phyloP scores from a whole-genome alignment of 495 filamentous ascomycete genomes.

The Aspergillus incahuasiensis region DNA sequence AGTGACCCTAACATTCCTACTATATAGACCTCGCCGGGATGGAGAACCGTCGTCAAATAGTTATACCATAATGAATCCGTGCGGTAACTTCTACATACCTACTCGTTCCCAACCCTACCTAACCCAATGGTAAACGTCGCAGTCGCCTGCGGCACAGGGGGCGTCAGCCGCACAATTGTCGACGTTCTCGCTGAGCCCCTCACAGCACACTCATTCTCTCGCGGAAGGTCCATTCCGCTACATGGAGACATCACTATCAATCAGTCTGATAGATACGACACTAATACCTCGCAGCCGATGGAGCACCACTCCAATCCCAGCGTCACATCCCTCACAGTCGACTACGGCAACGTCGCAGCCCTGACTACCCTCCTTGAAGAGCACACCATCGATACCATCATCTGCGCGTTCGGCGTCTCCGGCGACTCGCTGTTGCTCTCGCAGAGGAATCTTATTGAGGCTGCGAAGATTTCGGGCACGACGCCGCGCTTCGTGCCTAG shows the following conservation, averaged over 20 bases:
- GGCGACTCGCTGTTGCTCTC: slow-evolving; percentile 10
- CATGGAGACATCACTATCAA: neutral
- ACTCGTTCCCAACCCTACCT: neutral
- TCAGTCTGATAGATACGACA: neutral
- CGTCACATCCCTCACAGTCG: slow-evolving; percentile 20
- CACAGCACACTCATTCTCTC: slow-evolving; percentile 34
- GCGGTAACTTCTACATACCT: no score
- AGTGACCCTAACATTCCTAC: no score
- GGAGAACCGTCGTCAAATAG: no score
- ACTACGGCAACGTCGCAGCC: slow-evolving; percentile 30
- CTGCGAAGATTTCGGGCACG: slow-evolving; percentile 29
- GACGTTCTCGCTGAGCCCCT: slow-evolving; percentile 27
- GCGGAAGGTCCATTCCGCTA: neutral
- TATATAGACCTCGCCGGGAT: no score
- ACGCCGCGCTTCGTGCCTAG: slow-evolving; percentile 38
- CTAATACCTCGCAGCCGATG: slow-evolving; percentile 26
- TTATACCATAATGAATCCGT: no score
- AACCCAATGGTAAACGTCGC: slow-evolving; percentile 36
- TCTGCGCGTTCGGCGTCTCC: slow-evolving; percentile 35
- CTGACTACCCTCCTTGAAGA: slow-evolving; percentile 31
- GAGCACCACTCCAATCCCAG: neutral
- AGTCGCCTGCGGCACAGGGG: slow-evolving; percentile 41
- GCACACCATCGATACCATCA: slow-evolving; percentile 39
- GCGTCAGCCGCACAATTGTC: slow-evolving; percentile 38
- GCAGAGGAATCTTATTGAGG: slow-evolving; percentile 31